These are phyloP conservation scores for Penicillium waksmanii DNA, from an alignment of 495 filamentous ascomycete genomes.

Conservation along the genomic window DNA sequence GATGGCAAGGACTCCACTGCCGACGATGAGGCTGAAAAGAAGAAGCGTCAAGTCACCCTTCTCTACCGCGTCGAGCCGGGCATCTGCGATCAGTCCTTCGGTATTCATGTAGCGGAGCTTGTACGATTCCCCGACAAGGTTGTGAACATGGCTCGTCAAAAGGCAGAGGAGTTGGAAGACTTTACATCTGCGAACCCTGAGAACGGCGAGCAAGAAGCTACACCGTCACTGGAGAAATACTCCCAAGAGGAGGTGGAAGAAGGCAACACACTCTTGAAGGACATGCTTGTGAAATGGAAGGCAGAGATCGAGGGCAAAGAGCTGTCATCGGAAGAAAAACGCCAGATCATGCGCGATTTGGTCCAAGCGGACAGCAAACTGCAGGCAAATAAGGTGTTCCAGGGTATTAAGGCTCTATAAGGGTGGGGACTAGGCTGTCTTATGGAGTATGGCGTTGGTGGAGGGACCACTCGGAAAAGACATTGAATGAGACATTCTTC, in stretches of 20 bases:
- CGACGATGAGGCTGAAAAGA: slow-evolving; percentile 43
- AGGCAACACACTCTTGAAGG: slow-evolving; percentile 85
- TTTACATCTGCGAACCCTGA: slow-evolving; percentile 65
- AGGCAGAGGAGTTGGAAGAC: slow-evolving; percentile 97
- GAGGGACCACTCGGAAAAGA: slow-evolving; percentile 7
- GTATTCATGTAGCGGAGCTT: slow-evolving; percentile 97
- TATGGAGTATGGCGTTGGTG: slow-evolving; percentile 23
- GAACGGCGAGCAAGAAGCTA: slow-evolving; percentile 61
- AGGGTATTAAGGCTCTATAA: slow-evolving; percentile 80
- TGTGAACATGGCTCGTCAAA: slow-evolving; percentile 96
- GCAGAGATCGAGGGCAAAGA: slow-evolving; percentile 65
- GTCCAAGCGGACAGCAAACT: slow-evolving; percentile 73
- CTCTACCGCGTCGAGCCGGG: slow-evolving; percentile 96
- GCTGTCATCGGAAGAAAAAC: slow-evolving; percentile 78
- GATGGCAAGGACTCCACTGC: slow-evolving; percentile 45
- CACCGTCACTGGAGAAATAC: slow-evolving; percentile 54
- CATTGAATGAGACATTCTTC: background rate
- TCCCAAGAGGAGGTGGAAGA: slow-evolving; percentile 87
- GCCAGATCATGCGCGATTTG: slow-evolving; percentile 75
- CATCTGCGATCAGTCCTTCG: slow-evolving; percentile 95
- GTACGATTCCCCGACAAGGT: slow-evolving; percentile 98
- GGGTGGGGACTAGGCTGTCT: slow-evolving; percentile 1
- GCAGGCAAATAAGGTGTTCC: slow-evolving; percentile 83
- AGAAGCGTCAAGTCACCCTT: slow-evolving; percentile 86
- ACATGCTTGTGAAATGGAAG: slow-evolving; percentile 87